Evolutionary conservation across 2,329 filamentous ascomycete species (phyloP), one percentile per base, ranked within the genome.

Genomic region (Cytospora piceicola): DNA sequence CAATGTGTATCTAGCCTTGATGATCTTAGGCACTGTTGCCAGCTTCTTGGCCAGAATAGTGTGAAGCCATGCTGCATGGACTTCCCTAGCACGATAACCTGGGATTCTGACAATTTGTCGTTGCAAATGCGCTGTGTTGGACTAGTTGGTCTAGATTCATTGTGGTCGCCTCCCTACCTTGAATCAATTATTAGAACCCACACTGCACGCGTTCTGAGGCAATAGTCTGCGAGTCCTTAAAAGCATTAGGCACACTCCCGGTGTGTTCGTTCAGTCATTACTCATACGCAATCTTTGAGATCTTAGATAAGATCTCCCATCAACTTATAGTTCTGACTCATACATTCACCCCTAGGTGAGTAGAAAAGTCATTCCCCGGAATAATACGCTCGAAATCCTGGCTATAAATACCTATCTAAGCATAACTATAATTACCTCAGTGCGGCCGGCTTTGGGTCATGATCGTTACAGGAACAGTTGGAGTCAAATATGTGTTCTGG

Each of bases 11-110:
- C 53, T 63, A 36, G 46, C 30, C 39, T 52, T 46, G 39, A 57
- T 27, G 54, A 32, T 57, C 61, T 57, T 63, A 32, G 61, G n/a
- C 32, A 36, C 12, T 32, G 24, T 39, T 51, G 39, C 53, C 61
- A 57, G 39, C 39, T 57, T 57, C 39, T 49, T 49, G 46, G 61
- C 54, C 36, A 57, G 36, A 51, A 58, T 51, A 57, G 15, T 4
- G 29, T 51, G 53, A 57, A 49, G 22, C 9, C 36, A 51, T 14
- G 22, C 39, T 42, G 61, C 53, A 51, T 63, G 53, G 39, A 39
- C 61, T 22, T 63, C 6, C 39, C 17, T 42, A n/a, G 20, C 17
- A 42, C 39, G 39, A 42, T 42, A 36, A 42, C 15, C 17, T 42
- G 39, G 1, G 34, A 36, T 9, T 36, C 34, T 42, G 39, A 42